Conservation (phyloP, 129 eudicot species). For the Calendula officinalis region DNA sequence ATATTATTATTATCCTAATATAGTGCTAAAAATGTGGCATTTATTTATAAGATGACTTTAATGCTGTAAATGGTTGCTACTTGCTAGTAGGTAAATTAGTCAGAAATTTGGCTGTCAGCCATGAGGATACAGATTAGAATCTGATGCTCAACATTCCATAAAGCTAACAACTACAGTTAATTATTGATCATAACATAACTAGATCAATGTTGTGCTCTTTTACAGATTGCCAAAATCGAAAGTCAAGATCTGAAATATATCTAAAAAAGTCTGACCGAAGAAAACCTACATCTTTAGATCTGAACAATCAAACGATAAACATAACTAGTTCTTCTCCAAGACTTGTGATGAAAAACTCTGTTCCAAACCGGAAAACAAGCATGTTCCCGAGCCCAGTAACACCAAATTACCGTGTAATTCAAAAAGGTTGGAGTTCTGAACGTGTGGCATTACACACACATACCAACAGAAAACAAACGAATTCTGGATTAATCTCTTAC, state of each 20-base stretch:
- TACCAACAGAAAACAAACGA: conserved; percentile 47
- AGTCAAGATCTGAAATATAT: conserved; percentile 60
- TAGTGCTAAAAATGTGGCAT: conserved; percentile 1
- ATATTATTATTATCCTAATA: background rate
- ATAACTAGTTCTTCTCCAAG: conserved; percentile 65
- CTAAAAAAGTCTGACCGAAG: conserved; percentile 53
- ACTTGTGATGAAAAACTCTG: conserved; percentile 59
- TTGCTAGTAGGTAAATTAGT: conserved; percentile 20
- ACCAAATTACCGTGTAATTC: conserved; percentile 63
- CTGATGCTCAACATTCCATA: conserved; percentile 6
- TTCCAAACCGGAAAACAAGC: conserved; percentile 35
- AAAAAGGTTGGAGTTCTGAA: conserved; percentile 97
- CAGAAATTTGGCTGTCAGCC: conserved; percentile 13
- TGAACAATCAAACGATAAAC: conserved; percentile 49
- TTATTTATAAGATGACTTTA: conserved; percentile 14
- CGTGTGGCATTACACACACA: conserved; percentile 59
- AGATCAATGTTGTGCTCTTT: background rate
- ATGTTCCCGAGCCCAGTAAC: conserved; percentile 86
- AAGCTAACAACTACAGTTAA: conserved; percentile 21
- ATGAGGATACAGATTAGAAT: conserved; percentile 17
- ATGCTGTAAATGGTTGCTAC: conserved; percentile 26
- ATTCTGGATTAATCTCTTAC: conserved; percentile 57
- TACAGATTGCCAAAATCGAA: conserved; percentile 75
- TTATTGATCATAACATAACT: conserved; percentile 6
- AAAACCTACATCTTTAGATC: conserved; percentile 79